A percentile compares a stretch with the other conserved stretches of the same genome.
These are phyloP conservation scores for Fraxinus baroniana DNA, from an alignment of 305 asterid genomes.

Conservation along the genomic window DNA sequence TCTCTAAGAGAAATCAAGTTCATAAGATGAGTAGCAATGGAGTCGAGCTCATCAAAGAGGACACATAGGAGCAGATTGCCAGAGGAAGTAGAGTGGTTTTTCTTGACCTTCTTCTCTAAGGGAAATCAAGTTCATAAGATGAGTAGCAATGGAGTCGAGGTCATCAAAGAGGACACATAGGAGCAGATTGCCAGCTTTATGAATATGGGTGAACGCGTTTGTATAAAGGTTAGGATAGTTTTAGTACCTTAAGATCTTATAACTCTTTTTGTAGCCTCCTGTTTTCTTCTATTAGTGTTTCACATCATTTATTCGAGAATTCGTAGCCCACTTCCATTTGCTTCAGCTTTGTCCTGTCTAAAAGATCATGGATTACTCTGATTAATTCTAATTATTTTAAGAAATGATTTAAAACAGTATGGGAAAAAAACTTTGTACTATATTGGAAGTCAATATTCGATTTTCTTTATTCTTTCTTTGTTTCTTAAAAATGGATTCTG, in stretches of 20 bases:
- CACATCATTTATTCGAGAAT: slow-evolving; percentile 69
- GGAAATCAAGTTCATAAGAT: too few species aligned
- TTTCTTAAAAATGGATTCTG: background rate
- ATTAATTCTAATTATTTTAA: background rate
- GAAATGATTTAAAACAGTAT: too few species aligned
- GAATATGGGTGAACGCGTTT: too few species aligned
- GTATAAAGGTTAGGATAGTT: slow-evolving; percentile 55
- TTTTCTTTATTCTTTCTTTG: background rate
- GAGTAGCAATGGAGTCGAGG: background rate
- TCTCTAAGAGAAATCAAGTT: too few species aligned
- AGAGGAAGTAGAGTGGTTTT: too few species aligned
- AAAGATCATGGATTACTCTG: background rate
- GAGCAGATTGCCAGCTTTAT: background rate
- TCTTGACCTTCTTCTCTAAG: too few species aligned
- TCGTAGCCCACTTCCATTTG: slow-evolving; percentile 87
- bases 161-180: background rate
- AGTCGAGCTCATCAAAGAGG: background rate
- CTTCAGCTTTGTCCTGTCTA: slow-evolving; percentile 70
- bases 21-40: too few species aligned
- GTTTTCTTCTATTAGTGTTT: slow-evolving; percentile 67
- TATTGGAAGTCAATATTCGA: background rate
- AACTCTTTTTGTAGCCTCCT: slow-evolving; percentile 72
- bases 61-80: background rate
- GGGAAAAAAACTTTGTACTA: background rate
- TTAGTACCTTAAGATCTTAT: slow-evolving; percentile 67